Evolutionary conservation across 1,139 yeast genomes (phyloP).

Genomic region (Debaryomycetaceae sp.): DNA sequence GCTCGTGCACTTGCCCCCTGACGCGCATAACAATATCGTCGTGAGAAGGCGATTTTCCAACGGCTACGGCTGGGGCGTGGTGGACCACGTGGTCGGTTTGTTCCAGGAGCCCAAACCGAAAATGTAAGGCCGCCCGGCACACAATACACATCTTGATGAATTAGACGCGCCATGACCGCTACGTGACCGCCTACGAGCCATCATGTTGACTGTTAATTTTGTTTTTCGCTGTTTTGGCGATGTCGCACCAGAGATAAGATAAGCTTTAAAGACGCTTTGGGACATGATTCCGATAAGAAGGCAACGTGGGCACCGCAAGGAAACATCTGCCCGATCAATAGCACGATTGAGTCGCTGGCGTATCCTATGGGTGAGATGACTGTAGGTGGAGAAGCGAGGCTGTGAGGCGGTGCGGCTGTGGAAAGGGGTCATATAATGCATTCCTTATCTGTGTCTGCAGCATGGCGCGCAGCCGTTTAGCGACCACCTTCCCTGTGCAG

Average conservation of each 20-base stretch:
- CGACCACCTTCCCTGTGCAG: too few species aligned
- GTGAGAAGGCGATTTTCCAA: slow-evolving; percentile 87
- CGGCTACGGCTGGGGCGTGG: slow-evolving; percentile 94
- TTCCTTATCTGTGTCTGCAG: too few species aligned
- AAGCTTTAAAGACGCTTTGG: slow-evolving; percentile 3
- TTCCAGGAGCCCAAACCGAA: slow-evolving; percentile 15
- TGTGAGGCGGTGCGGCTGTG: too few species aligned
- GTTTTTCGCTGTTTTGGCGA: not conserved
- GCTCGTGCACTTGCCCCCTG: slow-evolving; percentile 79
- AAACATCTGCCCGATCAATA: too few species aligned
- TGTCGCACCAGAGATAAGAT: slow-evolving; percentile 1
- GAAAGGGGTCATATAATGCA: too few species aligned
- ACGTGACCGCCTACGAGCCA: not conserved
- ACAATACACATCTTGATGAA: slow-evolving; percentile 3
- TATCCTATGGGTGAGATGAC: too few species aligned
- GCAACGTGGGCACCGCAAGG: too few species aligned
- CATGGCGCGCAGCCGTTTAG: too few species aligned
- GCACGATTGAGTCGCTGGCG: too few species aligned
- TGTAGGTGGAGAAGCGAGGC: too few species aligned
- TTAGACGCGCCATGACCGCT: not conserved
- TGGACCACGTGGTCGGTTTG: slow-evolving; percentile 64
- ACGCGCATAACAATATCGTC: slow-evolving; percentile 90
- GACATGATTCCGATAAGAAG: too few species aligned
- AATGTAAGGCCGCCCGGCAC: too few species aligned
- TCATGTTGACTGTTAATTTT: not conserved